Conservation (phyloP, 768 basidiomycete genomes). For the Holtermanniella nyarrowii region DNA sequence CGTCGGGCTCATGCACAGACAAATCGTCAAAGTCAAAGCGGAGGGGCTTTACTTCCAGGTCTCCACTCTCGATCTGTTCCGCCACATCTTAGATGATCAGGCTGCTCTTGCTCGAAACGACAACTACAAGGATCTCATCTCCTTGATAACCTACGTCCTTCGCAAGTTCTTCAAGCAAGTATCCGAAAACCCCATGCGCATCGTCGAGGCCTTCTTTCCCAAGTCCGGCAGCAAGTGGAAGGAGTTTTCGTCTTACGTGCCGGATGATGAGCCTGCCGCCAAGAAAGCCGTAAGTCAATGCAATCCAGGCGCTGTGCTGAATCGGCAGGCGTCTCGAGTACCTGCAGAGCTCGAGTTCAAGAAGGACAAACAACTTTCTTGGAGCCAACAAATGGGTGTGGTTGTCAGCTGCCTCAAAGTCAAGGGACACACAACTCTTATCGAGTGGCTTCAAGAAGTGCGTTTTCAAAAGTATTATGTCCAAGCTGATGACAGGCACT, state of each 20-base stretch:
- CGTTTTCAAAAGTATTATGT: slow-evolving; percentile 31
- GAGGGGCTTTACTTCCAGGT: slow-evolving; percentile 96
- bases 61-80: slow-evolving; percentile 79
- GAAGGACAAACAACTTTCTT: slow-evolving; percentile 61
- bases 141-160: slow-evolving; percentile 73
- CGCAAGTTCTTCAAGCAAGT: slow-evolving; percentile 90
- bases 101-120: slow-evolving; percentile 61
- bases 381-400: slow-evolving; percentile 84
- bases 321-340: slow-evolving; percentile 17
- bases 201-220: slow-evolving; percentile 62
- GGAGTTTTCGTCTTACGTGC: slow-evolving; percentile 22
- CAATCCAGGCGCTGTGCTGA: neutral
- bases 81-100: slow-evolving; percentile 70
- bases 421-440: slow-evolving; percentile 52
- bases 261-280: slow-evolving; percentile 28
- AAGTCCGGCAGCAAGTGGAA: slow-evolving; percentile 26
- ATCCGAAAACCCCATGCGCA: slow-evolving; percentile 70
- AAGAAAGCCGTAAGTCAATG: slow-evolving; percentile 17
- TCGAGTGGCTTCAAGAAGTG: slow-evolving; percentile 76
- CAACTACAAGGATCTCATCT: slow-evolving; percentile 69
- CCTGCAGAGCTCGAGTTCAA: slow-evolving; percentile 62
- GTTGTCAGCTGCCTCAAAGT: slow-evolving; percentile 65
- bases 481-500: slow-evolving; percentile 9
- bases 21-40: slow-evolving; percentile 79
- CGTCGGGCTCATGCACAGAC: slow-evolving; percentile 78